Percentiles rank a stretch among this genome's conserved stretches.
phyloP scores from a whole-genome alignment of 2,329 filamentous ascomycete genomes.

The Aspergillus oerlinghausenensis region DNA sequence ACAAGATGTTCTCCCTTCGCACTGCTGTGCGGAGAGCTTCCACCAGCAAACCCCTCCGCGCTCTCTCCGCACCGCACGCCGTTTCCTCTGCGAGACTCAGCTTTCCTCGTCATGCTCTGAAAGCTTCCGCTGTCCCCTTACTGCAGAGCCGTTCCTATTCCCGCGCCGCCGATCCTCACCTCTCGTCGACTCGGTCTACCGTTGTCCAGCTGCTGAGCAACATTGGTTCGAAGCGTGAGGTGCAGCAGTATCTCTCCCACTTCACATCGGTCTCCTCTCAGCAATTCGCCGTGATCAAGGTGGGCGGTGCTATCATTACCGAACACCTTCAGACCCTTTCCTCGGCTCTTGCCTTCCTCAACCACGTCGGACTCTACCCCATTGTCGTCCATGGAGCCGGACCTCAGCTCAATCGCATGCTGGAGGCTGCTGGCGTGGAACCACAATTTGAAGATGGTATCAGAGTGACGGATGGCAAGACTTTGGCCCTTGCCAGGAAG shows the following conservation, averaged over 20 bases:
- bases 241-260: conserved; percentile 94
- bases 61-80: conserved; percentile 36
- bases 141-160: conserved; percentile 42
- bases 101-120: conserved; percentile 21
- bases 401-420: conserved; percentile 86
- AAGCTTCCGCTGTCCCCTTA: conserved; percentile 22
- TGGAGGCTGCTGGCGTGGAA: conserved; percentile 87
- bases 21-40: conserved; percentile 43
- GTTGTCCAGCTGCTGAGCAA: conserved; percentile 90
- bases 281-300: conserved; percentile 97
- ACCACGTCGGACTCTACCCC: conserved; percentile 90
- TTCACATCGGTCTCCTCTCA: conserved; percentile 96
- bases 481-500: conserved; percentile 81
- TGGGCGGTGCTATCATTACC: conserved; percentile 91
- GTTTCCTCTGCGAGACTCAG: conserved; percentile 26
- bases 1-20: conserved; percentile 42
- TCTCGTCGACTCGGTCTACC: conserved; percentile 65
- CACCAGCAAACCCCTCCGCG: conserved; percentile 36
- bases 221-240: conserved; percentile 92
- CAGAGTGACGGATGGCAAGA: conserved; percentile 91
- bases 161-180: conserved; percentile 46
- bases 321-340: conserved; percentile 91
- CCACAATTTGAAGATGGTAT: conserved; percentile 96
- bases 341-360: conserved; percentile 82
- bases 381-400: conserved; percentile 94